Evolutionary conservation across 176 grass and related monocot genomes (phyloP), one percentile per base, ranked within the genome.

Genomic region (Oryza coarctata): DNA sequence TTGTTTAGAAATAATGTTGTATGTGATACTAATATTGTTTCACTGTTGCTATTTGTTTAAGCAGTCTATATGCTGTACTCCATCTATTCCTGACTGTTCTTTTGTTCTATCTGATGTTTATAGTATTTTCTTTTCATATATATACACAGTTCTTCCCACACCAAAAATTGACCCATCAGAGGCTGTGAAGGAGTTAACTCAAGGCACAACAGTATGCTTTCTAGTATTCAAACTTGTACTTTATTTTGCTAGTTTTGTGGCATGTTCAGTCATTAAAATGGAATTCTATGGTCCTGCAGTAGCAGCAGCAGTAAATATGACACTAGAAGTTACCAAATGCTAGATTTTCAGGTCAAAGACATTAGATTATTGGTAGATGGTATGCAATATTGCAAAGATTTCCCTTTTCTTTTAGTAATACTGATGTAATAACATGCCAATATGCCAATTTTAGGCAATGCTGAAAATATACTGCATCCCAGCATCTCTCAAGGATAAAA

Each of bases 81-180:
- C 43, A 84, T 61, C 12, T 43, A 36, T 63, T 73, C 62, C 57
- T 29, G 32, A 43, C 66, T 73, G 62, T 20, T 29, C 31, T 65
- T 77, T 41, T 63, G 39, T 78, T 65, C 40, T 86, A 12, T 65
- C 55, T 77, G 17, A 28, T 80, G n/a, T 18, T 18, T 80, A n/a
- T 45, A 39, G 27, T 58, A 58, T 88, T 80, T 77, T 52, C 4
- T 75, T 63, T 25, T 9, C 9, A 65, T 76, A 26, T 83, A 28
- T 34, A 72, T 55, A 57, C 55, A 82, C 91, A 90, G 91, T 88
- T 86, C 79, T 34, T 72, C 65, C 82, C 13, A n/a, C 64, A 71
- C 77, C 72, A 75, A 80, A 81, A 65, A 40, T 44, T 78, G 65
- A 78, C 33, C 50, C 64, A 43, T 80, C 70, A 11, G 71, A 88